Evolutionary conservation across 2,329 filamentous ascomycete genomes (phyloP), one percentile per base, ranked within the genome.

Genomic region (Phialophora tarda): DNA sequence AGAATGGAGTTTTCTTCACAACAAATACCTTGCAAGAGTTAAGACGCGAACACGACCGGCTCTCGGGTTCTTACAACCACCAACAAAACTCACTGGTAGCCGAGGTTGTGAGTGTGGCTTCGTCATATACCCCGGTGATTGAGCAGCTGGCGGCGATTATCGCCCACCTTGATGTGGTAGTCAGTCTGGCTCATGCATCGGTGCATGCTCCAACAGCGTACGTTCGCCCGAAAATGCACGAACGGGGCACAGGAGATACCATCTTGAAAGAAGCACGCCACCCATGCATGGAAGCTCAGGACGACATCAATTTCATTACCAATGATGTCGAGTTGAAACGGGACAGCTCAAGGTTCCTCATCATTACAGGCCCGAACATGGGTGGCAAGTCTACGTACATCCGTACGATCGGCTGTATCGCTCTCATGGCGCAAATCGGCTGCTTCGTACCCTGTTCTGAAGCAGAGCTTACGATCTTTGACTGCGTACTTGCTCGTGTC

Each of bases 311-410:
- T 69, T 99, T 99, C 81, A 99, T 99, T 79, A 97, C 94, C 64
- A 99, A 99, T 77, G 94, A 99, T 73, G 92, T 98, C 24, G 88
- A 89, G 61, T 87, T 99, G 44, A 84, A 87, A 4, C 89, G 93
- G 8, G 89, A 89, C 64, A 84, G 86, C 56, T 96, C 92, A 0
- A 93, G 94, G 2, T 98, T 99, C 79, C 84, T 97, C 47, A 94
- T 97, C 81, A 97, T 98, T 76, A 98, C 94, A 0, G 95, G 95
- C 0, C 95, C 95, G 59, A 99, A 99, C 79, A 99, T 99, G 95
- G 96, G 95, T 72, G 95, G 95, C 73, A 99, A 99, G 81, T 97
- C 92, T 8, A 99, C 94, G 0, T 99, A 97, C 77, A 99, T 99
- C 75, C 91, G 96, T 21, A 95, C 98, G 77, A 96, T 97, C 24